Percentiles rank a stretch among this genome's conserved stretches.
Conservation (phyloP, 2,329 filamentous ascomycete species). For the Aspergillus sp. region DNA sequence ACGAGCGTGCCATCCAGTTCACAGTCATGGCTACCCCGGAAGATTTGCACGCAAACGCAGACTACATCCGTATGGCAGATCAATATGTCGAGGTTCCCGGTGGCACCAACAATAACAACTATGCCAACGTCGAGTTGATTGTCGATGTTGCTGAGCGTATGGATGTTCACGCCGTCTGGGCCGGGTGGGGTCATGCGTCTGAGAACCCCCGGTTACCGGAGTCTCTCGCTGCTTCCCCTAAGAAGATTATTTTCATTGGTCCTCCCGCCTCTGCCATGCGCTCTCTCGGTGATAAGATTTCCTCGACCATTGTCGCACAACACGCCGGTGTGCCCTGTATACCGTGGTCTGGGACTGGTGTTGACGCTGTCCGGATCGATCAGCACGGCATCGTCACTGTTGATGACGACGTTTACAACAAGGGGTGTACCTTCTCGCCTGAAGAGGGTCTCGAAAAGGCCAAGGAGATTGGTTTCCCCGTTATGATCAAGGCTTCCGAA, state of each 20-base stretch:
- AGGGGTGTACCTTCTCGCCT: conserved; percentile 84
- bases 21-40: conserved; percentile 99
- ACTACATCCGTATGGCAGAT: conserved; percentile 99
- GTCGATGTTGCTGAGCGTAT: conserved; percentile 98
- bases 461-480: conserved; percentile 87
- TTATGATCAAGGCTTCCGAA: conserved; percentile 99
- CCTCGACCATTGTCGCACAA: conserved; percentile 97
- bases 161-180: conserved; percentile 98
- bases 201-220: conserved; percentile 98
- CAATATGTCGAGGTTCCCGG: conserved; percentile 98
- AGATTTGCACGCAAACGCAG: conserved; percentile 93
- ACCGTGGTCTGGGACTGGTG: conserved; percentile 96
- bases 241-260: conserved; percentile 99
- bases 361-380: conserved; percentile 73
- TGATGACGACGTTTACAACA: conserved; percentile 72
- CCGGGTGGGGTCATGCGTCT: conserved; percentile 97
- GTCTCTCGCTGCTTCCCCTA: conserved; percentile 87
- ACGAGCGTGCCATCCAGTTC: conserved; percentile 97
- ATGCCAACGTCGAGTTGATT: conserved; percentile 98
- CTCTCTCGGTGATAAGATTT: conserved; percentile 98
- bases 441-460: conserved; percentile 85
- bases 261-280: conserved; percentile 97
- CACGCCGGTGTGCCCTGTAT: conserved; percentile 95
- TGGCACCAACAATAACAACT: conserved; percentile 99
- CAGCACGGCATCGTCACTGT: conserved; percentile 86